Percentiles rank a stretch among this genome's conserved stretches.
These are phyloP conservation scores for Phialemonium atrogriseum DNA, from an alignment of 2,329 filamentous ascomycete species.

Conservation along the genomic window DNA sequence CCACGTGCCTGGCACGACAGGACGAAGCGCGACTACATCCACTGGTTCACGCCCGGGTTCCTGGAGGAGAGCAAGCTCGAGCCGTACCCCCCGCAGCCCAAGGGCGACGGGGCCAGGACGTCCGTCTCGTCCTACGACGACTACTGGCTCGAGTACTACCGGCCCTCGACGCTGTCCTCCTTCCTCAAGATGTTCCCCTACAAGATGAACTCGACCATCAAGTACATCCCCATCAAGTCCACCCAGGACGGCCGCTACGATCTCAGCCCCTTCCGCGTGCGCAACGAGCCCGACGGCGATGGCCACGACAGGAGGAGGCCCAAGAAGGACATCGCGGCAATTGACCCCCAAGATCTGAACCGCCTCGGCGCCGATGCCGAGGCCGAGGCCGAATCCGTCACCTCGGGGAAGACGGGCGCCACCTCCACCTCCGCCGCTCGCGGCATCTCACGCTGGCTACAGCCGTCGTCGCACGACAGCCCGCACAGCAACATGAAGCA, in stretches of 20 bases:
- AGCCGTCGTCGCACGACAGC: constrained; percentile 32
- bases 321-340: constrained; percentile 63
- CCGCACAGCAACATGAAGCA: constrained; percentile 4
- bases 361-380: constrained; percentile 28
- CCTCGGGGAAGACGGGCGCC: constrained; percentile 18
- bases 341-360: constrained; percentile 44
- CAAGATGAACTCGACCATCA: constrained; percentile 83
- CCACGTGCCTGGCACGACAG: constrained; percentile 65
- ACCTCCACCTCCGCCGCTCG: constrained; percentile 29
- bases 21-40: constrained; percentile 63
- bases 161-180: constrained; percentile 77
- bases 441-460: constrained; percentile 54
- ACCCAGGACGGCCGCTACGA: constrained; percentile 70
- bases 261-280: constrained; percentile 79
- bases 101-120: constrained; percentile 28
- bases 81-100: constrained; percentile 28
- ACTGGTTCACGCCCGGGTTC: constrained; percentile 75
- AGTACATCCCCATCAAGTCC: constrained; percentile 69
- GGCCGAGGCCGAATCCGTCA: constrained; percentile 24
- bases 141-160: constrained; percentile 97
- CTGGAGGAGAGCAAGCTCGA: constrained; percentile 58
- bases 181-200: constrained; percentile 89
- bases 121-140: constrained; percentile 67
- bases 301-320: constrained; percentile 51
- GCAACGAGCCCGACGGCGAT: constrained; percentile 54